These are phyloP conservation scores for Spizellomyces sp. DNA, from an alignment of 192 early-diverging fungal species.

Conservation along the genomic window DNA sequence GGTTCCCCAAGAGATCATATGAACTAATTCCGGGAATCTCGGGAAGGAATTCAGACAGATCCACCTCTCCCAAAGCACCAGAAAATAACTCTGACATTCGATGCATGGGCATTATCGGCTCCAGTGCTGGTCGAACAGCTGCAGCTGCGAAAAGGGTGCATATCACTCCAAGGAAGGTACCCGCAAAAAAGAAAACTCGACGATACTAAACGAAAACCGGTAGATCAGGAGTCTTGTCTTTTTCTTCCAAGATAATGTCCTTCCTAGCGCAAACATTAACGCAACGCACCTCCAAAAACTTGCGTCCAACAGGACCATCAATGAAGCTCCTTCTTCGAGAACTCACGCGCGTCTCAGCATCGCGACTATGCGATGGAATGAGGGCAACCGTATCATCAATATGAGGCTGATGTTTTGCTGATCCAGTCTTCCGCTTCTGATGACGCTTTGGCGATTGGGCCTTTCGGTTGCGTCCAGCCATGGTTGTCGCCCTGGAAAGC, in stretches of 20 bases:
- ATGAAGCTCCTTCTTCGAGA: neutral
- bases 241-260: neutral
- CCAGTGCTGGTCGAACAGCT: neutral
- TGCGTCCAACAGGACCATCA: neutral
- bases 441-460: too few species aligned
- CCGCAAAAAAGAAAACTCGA: constrained; percentile 11
- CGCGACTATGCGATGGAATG: neutral
- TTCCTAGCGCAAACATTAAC: too few species aligned
- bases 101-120: neutral
- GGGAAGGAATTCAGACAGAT: constrained; percentile 3
- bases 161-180: neutral
- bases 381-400: neutral
- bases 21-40: neutral
- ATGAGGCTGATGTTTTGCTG: too few species aligned
- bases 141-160: neutral
- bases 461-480: too few species aligned
- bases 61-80: neutral
- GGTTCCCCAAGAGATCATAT: constrained; percentile 3
- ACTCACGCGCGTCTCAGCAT: neutral
- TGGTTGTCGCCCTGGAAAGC: too few species aligned
- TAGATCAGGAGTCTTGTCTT: neutral
- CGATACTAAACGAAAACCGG: constrained; percentile 4
- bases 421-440: too few species aligned
- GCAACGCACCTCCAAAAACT: neutral
- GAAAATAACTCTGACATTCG: neutral